These are phyloP conservation scores for Rhizoclosmatium sp. DNA, from an alignment of 192 early-diverging fungal genomes.

Conservation along the genomic window DNA sequence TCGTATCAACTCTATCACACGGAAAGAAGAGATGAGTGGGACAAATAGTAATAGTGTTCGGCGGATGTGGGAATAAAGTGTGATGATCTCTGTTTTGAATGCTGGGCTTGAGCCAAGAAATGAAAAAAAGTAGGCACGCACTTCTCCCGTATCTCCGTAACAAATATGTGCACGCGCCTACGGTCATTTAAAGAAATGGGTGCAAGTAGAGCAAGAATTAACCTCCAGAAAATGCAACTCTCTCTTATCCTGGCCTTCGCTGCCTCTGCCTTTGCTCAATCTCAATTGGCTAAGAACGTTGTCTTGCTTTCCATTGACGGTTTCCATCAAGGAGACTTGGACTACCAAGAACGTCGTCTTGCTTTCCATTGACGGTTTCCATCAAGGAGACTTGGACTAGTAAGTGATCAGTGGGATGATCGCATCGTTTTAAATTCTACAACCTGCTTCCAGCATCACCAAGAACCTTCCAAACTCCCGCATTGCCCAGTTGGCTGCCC, in stretches of 20 bases:
- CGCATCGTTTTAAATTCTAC: neutral
- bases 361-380: conserved; percentile 1
- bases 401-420: neutral
- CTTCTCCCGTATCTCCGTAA: too few species aligned
- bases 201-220: too few species aligned
- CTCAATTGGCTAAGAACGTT: neutral
- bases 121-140: too few species aligned
- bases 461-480: conserved; percentile 26
- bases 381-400: neutral
- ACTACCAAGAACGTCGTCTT: neutral
- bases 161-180: too few species aligned
- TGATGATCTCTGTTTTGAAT: too few species aligned
- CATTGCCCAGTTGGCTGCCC: conserved; percentile 25
- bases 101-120: too few species aligned
- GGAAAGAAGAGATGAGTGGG: too few species aligned
- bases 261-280: neutral
- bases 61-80: too few species aligned
- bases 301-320: neutral
- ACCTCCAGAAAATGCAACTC: too few species aligned
- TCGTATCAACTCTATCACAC: too few species aligned
- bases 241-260: neutral
- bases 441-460: conserved; percentile 2
- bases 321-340: neutral
- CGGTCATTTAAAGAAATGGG: too few species aligned
- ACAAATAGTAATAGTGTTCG: too few species aligned